Base-by-base conservation (phyloP, 305 asterid genomes). In the Fraxinus velutina region DNA sequence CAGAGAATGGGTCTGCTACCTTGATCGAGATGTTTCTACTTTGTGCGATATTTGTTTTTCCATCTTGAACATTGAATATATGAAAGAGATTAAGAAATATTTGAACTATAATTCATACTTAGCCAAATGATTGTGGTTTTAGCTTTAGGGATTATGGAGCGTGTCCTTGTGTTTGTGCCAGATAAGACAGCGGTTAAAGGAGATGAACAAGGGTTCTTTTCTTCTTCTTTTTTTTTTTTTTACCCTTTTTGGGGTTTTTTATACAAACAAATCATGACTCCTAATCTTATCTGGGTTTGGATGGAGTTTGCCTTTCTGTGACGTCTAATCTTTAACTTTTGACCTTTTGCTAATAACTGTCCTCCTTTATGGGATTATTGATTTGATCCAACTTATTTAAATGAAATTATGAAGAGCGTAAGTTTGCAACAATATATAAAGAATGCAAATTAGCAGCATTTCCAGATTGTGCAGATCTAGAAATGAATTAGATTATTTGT, bases 301-400 rank as follows among this genome's bases (percentile, higher is more conserved):
- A 3, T 73, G 78, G 82, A 42, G 44, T 71, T 77, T 64, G 74
- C 60, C 66, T 60, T 78, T 50, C 24, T 70, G 62, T 4, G 8
- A 60, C 8, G 19, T 83, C 47, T 81, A 60, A 75, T 86, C 66
- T 73, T 81, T 73, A 32, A 29, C 29, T 76, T 78, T 76, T 72
- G 36, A 24, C 50, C n/a, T 27, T 29, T 7, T 27, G 30, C 42
- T 36, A 57, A 50, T 57, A 9, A 27, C 13, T 50, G 55, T 62
- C 60, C 71, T 72, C 66, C 60, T 19, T 71, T 21, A 4, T 55
- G 37, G 80, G 44, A 55, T 77, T 47, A 15, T 37, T 75, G 71
- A 12, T 60, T 73, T 77, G 78, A 76, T 36, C 64, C 37, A 44
- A 39, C 44, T 21, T 44, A 15, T 47, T 81, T 30, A 78, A 73